Evolutionary conservation across 2,329 filamentous ascomycete species (phyloP), one percentile per base, ranked within the genome.

Genomic region (Periconia macrospinosa): DNA sequence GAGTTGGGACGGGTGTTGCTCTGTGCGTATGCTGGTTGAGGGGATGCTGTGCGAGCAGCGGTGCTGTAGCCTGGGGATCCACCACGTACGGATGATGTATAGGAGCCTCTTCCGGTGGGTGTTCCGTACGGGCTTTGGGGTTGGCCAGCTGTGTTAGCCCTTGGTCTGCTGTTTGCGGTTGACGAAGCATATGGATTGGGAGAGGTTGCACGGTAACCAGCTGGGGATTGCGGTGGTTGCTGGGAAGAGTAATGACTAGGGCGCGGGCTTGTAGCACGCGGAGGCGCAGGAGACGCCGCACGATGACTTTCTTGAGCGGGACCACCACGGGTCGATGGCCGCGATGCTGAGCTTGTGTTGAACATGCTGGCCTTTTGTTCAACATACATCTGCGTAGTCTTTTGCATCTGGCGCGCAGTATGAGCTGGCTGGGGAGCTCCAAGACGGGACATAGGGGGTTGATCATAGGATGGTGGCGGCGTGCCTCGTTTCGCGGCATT

Each of bases 381-480:
- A 19, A 89, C 86, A 67, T 93, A 97, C 73, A 92, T 92, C 65
- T 95, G 89, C 0, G 92, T 94, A 3, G 92, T 91, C 73, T 96
- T 90, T 69, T 96, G 91, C 95, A 99, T 99, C 45, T 94, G 91
- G 58, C 89, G 90, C 3, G 91, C 90, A 0, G 95, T 99, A 56
- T 95, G 91, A 1, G 94, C 94, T 2, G 93, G 92, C 54, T 93
- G 88, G 1, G 94, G 95, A 13, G 93, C 90, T 50, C 92, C 94
- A 3, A 97, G 82, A 54, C 90, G 84, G 69, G 89, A 90, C 44
- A 91, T 83, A 47, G 87, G 84, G 45, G 85, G 76, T 53, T 82
- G 84, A 55, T 93, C 89, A 67, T 97, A 97, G 0, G 90, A 91
- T 3, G 93, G 93, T 2, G 93, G 93, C 6, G 92, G 91, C 10